phyloP scores from a whole-genome alignment of 2,329 filamentous ascomycete species.

The Chaetomium sp. region DNA sequence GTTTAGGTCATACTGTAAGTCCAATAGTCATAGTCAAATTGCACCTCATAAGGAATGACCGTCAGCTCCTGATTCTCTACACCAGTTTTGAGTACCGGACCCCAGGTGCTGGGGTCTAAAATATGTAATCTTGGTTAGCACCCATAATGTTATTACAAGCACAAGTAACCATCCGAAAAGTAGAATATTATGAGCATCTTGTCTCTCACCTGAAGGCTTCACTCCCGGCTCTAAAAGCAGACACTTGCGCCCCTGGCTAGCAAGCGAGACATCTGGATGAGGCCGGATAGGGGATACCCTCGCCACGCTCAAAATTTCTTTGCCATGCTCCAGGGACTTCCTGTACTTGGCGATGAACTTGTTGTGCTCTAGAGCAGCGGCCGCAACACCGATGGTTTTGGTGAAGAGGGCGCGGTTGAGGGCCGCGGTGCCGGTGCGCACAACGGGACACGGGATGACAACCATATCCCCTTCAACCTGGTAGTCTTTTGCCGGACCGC shows the following conservation, averaged over 20 bases:
- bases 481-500: not conserved
- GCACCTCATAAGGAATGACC: conserved; percentile 67
- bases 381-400: conserved; percentile 67
- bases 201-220: conserved; percentile 42
- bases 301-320: conserved; percentile 59
- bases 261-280: conserved; percentile 52
- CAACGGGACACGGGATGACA: conserved; percentile 70
- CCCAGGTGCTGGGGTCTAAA: conserved; percentile 68
- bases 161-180: not conserved
- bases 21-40: conserved; percentile 81
- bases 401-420: conserved; percentile 81
- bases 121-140: conserved; percentile 2
- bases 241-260: conserved; percentile 53
- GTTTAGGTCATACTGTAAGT: conserved; percentile 55
- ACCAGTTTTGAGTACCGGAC: conserved; percentile 59
- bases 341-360: conserved; percentile 69
- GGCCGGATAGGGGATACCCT: conserved; percentile 56
- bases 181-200: not conserved
- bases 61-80: conserved; percentile 61
- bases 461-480: conserved; percentile 37
- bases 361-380: conserved; percentile 68
- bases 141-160: not conserved
- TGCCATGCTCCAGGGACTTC: conserved; percentile 56
- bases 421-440: conserved; percentile 64
- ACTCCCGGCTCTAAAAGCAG: conserved; percentile 53